phyloP scores from a whole-genome alignment of 345 rosid species.

The Eucalyptus sp. region DNA sequence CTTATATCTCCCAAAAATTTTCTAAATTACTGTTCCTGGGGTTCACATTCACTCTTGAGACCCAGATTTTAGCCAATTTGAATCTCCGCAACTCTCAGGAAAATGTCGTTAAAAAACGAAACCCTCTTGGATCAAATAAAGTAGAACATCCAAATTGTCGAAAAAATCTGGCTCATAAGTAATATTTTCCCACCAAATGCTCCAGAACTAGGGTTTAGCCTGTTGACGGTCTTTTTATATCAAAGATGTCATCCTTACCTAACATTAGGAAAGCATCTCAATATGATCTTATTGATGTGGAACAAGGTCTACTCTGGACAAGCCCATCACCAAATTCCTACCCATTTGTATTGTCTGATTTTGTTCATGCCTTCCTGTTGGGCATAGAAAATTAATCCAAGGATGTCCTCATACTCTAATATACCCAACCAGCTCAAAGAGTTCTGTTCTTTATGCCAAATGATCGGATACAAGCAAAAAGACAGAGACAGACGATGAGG shows the following conservation, averaged over 20 bases:
- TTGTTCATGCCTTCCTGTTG: neutral
- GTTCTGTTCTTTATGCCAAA: neutral
- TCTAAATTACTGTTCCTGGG: neutral
- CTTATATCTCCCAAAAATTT: neutral
- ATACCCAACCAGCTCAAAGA: neutral
- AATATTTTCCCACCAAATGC: neutral
- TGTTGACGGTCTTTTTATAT: neutral
- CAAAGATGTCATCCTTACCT: neutral
- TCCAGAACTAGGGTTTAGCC: neutral
- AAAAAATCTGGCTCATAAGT: neutral
- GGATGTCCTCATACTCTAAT: neutral
- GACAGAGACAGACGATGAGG: neutral
- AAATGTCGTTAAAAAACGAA: neutral
- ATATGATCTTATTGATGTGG: neutral
- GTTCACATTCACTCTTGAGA: neutral
- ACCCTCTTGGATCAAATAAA: neutral
- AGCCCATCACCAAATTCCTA: neutral
- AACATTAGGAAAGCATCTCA: neutral
- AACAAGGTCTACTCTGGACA: neutral
- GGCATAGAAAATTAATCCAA: neutral
- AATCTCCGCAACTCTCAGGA: neutral
- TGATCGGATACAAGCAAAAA: neutral
- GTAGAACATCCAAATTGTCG: neutral
- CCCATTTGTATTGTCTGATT: neutral
- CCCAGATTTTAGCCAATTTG: neutral